Evolutionary conservation across 768 basidiomycete species (phyloP).

Genomic region (Sarcomyxa edulis): DNA sequence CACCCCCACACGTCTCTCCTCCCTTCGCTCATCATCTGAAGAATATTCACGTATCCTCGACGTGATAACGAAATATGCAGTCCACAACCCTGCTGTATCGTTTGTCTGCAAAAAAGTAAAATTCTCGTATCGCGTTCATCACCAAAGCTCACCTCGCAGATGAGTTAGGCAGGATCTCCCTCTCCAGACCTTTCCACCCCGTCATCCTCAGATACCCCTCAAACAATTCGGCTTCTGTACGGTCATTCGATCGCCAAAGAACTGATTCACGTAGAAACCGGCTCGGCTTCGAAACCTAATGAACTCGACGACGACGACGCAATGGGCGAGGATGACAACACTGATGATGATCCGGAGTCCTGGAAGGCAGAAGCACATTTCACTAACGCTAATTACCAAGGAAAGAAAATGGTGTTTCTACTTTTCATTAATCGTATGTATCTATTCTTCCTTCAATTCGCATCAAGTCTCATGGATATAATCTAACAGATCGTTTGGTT

Average conservation of each 20-base stretch:
- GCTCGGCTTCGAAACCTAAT: slow-evolving; percentile 23
- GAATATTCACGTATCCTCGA: slow-evolving; percentile 91
- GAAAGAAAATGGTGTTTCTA: slow-evolving; percentile 78
- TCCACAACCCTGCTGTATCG: slow-evolving; percentile 85
- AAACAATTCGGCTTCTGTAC: slow-evolving; percentile 78
- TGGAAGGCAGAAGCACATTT: slow-evolving; percentile 77
- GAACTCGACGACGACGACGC: slow-evolving; percentile 21
- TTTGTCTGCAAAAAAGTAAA: slow-evolving; percentile 90
- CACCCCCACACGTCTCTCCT: slow-evolving; percentile 80
- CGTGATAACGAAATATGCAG: slow-evolving; percentile 87
- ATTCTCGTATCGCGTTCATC: neutral
- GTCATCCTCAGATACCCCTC: slow-evolving; percentile 52
- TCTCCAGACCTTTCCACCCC: slow-evolving; percentile 83
- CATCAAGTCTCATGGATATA: neutral
- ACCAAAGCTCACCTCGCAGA: slow-evolving; percentile 7
- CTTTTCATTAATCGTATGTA: slow-evolving; percentile 92
- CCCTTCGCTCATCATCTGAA: slow-evolving; percentile 79
- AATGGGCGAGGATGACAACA: slow-evolving; percentile 22
- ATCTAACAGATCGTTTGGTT: slow-evolving; percentile 74
- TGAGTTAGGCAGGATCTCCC: slow-evolving; percentile 63
- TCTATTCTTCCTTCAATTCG: neutral
- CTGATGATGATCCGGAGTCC: slow-evolving; percentile 34
- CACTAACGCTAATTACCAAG: slow-evolving; percentile 85
- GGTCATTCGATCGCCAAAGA: slow-evolving; percentile 78
- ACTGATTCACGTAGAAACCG: slow-evolving; percentile 43